These are phyloP conservation scores for Cyberlindnera suaveolens DNA, from an alignment of 805 yeast species.

Conservation along the genomic window DNA sequence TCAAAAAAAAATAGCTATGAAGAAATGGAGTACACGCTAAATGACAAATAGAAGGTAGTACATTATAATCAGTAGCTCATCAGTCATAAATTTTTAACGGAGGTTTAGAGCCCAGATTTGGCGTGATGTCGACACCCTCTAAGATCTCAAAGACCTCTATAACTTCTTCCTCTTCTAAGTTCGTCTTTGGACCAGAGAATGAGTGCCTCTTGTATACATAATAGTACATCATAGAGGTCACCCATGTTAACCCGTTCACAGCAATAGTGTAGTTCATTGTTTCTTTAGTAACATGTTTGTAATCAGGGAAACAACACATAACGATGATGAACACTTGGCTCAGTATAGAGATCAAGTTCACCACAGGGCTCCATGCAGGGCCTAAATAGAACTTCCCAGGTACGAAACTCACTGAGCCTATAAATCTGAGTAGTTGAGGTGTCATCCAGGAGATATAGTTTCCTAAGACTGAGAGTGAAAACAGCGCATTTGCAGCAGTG, in stretches of 20 bases:
- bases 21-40: too few species aligned
- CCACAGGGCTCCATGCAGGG: slow-evolving; percentile 29
- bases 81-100: too few species aligned
- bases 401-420: slow-evolving; percentile 33
- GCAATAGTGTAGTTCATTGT: slow-evolving; percentile 68
- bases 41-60: too few species aligned
- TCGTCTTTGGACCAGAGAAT: slow-evolving; percentile 49
- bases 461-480: slow-evolving; percentile 57
- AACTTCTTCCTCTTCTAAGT: slow-evolving; percentile 18
- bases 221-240: slow-evolving; percentile 46
- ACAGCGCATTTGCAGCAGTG: slow-evolving; percentile 59
- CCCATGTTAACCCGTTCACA: slow-evolving; percentile 56
- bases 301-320: slow-evolving; percentile 54
- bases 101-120: too few species aligned
- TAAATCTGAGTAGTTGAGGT: slow-evolving; percentile 50
- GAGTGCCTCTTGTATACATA: slow-evolving; percentile 43
- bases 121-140: slow-evolving; percentile 2
- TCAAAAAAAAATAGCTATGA: too few species aligned
- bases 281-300: slow-evolving; percentile 29
- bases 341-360: slow-evolving; percentile 39
- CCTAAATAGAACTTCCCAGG: slow-evolving; percentile 68
- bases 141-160: slow-evolving; percentile 15
- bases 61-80: too few species aligned
- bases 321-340: slow-evolving; percentile 47
- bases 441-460: slow-evolving; percentile 57